Evolutionary conservation across 257 asterid genomes (phyloP), one percentile per base, ranked within the genome.

Genomic region (Linaria vulgaris): DNA sequence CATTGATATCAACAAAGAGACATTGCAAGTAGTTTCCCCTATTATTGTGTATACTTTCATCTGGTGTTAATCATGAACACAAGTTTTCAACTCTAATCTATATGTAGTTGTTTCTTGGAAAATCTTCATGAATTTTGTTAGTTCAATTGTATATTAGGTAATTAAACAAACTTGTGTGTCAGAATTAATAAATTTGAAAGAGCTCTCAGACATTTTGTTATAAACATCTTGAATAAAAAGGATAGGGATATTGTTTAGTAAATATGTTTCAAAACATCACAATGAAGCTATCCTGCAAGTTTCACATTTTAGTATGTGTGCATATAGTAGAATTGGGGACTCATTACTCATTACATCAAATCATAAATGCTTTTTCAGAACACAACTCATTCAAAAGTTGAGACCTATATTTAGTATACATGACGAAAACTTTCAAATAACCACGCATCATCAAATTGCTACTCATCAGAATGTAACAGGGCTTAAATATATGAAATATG

Each of bases 331-430:
- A 9, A 59, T 9, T 41, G 44, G 34, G 34, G 46, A 43, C 58
- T 25, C 37, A 14, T 45, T 47, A 59, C 20, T 10, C 39, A 51
- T 59, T 22, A 59, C 10, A 0, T 19, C 34, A 49, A 46, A 61
- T 19, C 46, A 47, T 16, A 39, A 21, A 59, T 12, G 58, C 43
- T 31, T 22, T 49, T 46, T 22, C 50, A 50, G 41, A 54, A 46
- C 58, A 52, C 51, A 45, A 17, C 31, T n/a, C 16, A 27, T 13
- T 12, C 4, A 37, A 24, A 9, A 27, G 34, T 27, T 6, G 22
- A 39, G 64, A 48, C n/a, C 49, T 20, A 47, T 67, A 23, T 56
- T 10, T 34, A 23, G 39, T 38, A n/a, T n/a, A 50, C n/a, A 60
- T 47, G 12, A 19, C 25, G 61, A 37, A 27, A 2, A 58, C 16